Base-by-base conservation (phyloP, 345 rosid genomes). In the Syzygium grande region DNA sequence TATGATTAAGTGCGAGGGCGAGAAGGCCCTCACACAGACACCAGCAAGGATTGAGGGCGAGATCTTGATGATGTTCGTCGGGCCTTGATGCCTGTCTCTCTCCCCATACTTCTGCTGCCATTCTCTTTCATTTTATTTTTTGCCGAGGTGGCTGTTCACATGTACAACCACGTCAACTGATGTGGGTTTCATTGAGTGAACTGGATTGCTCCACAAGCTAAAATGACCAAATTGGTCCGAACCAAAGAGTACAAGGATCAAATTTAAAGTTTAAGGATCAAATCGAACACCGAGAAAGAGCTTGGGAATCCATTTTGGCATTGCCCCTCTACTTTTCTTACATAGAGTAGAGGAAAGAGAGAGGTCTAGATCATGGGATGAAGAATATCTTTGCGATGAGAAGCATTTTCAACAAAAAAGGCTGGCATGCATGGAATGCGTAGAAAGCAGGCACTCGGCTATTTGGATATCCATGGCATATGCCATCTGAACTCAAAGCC, bases 391-490 rank as follows among this genome's bases (percentile, higher is more conserved):
- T 73, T 6, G 27, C 83, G 46, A 73, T 73, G 86, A 84, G 59
- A 30, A 84, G 86, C 59, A 52, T 52, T 53, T 84, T 52, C 59
- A 84, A 13, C 14, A 30, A 29, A 52, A n/a, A 52, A 84, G 30
- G 19, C 58, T 23, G 86, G 86, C 55, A 29, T 89, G 87, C 85
- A 86, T 87, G 89, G 88, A 87, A 88, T 86, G 90, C 89, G 87
- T 87, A 86, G 89, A 89, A 90, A 90, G 89, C 84, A 87, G 91
- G 91, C 91, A 88, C 85, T 77, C 77, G 85, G 46, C 85, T 84
- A 49, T 46, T 84, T 52, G 91, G 65, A 93, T 93, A 94, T 93
- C 94, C 92, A 91, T 85, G 63, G 95, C 94, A 92, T 95, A 95
- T 94, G 91, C 97, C 87, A 73, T 77, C 10, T 9, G 79, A 68